These are phyloP conservation scores for Zygotorulaspora florentina DNA, from an alignment of 805 yeast genomes.

Conservation along the genomic window DNA sequence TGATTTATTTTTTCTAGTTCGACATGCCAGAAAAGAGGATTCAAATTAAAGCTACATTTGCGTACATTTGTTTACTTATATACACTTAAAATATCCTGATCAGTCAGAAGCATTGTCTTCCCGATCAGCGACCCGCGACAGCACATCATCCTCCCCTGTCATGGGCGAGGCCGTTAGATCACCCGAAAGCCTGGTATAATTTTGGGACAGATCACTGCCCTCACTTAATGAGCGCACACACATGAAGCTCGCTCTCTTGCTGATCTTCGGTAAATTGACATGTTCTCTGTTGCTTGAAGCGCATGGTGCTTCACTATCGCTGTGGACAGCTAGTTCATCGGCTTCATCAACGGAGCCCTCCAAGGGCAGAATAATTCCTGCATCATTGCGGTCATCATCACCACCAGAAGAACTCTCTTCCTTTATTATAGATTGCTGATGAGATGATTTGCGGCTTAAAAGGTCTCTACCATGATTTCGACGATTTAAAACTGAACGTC, in stretches of 20 bases:
- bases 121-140: conserved; percentile 23
- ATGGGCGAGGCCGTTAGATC: conserved; percentile 15
- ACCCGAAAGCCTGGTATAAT: conserved; percentile 9
- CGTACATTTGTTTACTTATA: neutral
- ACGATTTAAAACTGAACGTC: conserved; percentile 20
- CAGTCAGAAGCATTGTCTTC: conserved; percentile 23
- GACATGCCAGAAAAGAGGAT: too few relatives aligned
- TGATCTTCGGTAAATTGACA: neutral
- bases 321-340: conserved; percentile 10
- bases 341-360: conserved; percentile 4
- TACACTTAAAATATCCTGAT: neutral
- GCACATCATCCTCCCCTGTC: conserved; percentile 20
- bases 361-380: conserved; percentile 1
- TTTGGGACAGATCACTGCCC: conserved; percentile 22
- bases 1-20: too few relatives aligned
- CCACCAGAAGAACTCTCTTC: conserved; percentile 30
- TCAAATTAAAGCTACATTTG: too few relatives aligned
- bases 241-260: neutral
- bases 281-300: conserved; percentile 4
- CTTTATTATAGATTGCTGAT: conserved; percentile 29
- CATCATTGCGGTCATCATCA: conserved; percentile 16
- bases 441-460: conserved; percentile 16
- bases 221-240: conserved; percentile 16
- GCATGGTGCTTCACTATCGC: conserved; percentile 13
- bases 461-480: conserved; percentile 24